A percentile compares a stretch with the other conserved stretches of the same genome.
phyloP scores from a whole-genome alignment of 352 stramenopile genomes.

The Phytophthora aleatoria region DNA sequence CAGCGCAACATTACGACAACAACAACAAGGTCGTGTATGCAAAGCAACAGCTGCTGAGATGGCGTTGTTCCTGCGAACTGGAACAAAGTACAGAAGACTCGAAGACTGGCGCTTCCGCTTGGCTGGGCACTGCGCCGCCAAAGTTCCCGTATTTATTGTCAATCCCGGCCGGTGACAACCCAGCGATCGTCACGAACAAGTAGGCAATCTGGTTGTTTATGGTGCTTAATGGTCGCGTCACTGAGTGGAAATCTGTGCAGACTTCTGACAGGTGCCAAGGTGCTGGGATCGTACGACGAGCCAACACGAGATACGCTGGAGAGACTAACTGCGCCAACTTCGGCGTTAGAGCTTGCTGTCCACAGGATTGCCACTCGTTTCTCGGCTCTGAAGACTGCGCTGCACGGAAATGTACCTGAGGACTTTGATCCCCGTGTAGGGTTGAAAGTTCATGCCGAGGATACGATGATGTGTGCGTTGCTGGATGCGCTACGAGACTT shows the following conservation, averaged over 20 bases:
- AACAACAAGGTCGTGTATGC: slow-evolving; percentile 39
- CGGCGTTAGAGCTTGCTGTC: slow-evolving; percentile 24
- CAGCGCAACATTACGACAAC: slow-evolving; percentile 46
- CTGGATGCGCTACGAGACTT: slow-evolving; percentile 29
- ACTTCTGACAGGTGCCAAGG: slow-evolving; percentile 27
- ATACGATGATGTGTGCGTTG: slow-evolving; percentile 33
- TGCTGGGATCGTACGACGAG: slow-evolving; percentile 46
- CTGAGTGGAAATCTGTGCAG: slow-evolving; percentile 17
- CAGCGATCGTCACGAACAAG: slow-evolving; percentile 30
- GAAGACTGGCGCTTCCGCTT: slow-evolving; percentile 25
- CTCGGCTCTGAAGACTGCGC: slow-evolving; percentile 39
- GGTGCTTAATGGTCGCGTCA: background rate
- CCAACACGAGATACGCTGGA: slow-evolving; percentile 40
- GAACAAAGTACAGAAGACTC: slow-evolving; percentile 3
- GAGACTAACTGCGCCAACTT: slow-evolving; percentile 33
- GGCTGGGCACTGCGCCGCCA: slow-evolving; percentile 54
- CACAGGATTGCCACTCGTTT: slow-evolving; percentile 45
- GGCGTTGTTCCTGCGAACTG: background rate
- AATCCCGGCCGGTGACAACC: slow-evolving; percentile 62
- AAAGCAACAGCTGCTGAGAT: slow-evolving; percentile 43
- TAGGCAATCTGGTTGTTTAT: slow-evolving; percentile 20
- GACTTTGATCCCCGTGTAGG: slow-evolving; percentile 41
- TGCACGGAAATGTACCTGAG: slow-evolving; percentile 50
- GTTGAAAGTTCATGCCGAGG: slow-evolving; percentile 22
- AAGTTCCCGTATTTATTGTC: slow-evolving; percentile 75